A percentile compares a stretch with the other conserved stretches of the same genome.
Evolutionary conservation across 106 monocot genomes (phyloP).

Genomic region (Chionographis japonica): DNA sequence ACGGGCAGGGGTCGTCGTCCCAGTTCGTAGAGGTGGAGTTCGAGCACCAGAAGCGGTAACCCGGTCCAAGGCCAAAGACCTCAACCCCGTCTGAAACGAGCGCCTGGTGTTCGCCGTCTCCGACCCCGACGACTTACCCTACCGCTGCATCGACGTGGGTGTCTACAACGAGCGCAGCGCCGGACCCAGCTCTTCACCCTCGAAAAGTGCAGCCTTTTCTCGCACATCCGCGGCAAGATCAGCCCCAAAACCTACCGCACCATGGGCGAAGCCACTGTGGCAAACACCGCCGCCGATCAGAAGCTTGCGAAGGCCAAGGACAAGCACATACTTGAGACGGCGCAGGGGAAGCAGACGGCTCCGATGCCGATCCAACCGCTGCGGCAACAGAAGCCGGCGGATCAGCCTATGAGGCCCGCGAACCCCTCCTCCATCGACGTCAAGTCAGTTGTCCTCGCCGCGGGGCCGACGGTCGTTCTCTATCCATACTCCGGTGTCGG

Average conservation of each 20-base stretch:
- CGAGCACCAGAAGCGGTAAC: slow-evolving; percentile 67
- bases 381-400: too few species aligned
- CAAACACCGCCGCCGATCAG: too few species aligned
- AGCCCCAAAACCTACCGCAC: slow-evolving; percentile 52
- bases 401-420: too few species aligned
- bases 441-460: too few species aligned
- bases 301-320: too few species aligned
- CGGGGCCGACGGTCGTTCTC: too few species aligned
- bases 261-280: too few species aligned
- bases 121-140: slow-evolving; percentile 46
- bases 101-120: slow-evolving; percentile 50
- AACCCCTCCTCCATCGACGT: too few species aligned
- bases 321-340: too few species aligned
- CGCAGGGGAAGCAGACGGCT: too few species aligned
- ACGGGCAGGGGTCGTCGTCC: slow-evolving; percentile 72
- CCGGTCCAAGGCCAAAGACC: slow-evolving; percentile 43
- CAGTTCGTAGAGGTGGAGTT: slow-evolving; percentile 76
- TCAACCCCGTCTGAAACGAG: slow-evolving; percentile 85
- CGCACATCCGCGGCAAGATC: slow-evolving; percentile 68
- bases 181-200: slow-evolving; percentile 39
- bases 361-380: too few species aligned
- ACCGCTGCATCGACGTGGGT: slow-evolving; percentile 51
- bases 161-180: slow-evolving; percentile 44
- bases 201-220: slow-evolving; percentile 69
- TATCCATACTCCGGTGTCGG: too few species aligned